Base-by-base conservation (phyloP, 352 stramenopile genomes). In the Globisporangium solare region DNA sequence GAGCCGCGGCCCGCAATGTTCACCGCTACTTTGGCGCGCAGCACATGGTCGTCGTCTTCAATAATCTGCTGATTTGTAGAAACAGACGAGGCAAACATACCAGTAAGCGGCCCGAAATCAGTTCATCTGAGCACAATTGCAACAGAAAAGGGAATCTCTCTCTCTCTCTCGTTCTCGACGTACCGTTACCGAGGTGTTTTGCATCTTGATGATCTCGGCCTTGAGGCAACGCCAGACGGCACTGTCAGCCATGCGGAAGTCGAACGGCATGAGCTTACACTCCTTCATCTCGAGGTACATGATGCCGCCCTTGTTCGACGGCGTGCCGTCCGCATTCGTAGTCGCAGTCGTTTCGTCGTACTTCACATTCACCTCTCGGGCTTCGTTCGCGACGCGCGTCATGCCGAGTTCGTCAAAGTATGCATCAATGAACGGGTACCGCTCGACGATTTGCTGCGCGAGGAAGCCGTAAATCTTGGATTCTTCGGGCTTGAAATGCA, bases 191-290 rank as follows among this genome's bases (percentile, higher is more conserved):
- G 56, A 56, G 12, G 49, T 47, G 31, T 62, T 62, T 18, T 62
- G 56, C 56, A 62, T 56, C 39, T 48, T 56, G 39, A 56, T 56
- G 56, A 62, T 54, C 49, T 62, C 56, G 56, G n/a, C 20, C 18
- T 51, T 50, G 18, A 81, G 57, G 27, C 66, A 75, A 22, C 68
- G 56, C 74, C 74, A 83, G 17, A 78, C 43, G 6, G 74, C 74
- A 5, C 52, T 32, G 11, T 65, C 64, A 43, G 66, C 74, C 13
- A 53, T 58, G 18, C 63, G 48, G 5, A 77, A 71, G 56, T 75
- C 64, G 54, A 83, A 83, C 18, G 74, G 74, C 47, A 83, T 51
- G 35, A 83, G 72, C 58, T 77, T 80, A 50, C 61, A 60, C 50
- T 83, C 74, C 54, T 80, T 79, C 56, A 83, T 67, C 46, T 83